These are phyloP conservation scores for Cupressus sempervirens DNA, from an alignment of 75 land plant genomes.

Conservation along the genomic window DNA sequence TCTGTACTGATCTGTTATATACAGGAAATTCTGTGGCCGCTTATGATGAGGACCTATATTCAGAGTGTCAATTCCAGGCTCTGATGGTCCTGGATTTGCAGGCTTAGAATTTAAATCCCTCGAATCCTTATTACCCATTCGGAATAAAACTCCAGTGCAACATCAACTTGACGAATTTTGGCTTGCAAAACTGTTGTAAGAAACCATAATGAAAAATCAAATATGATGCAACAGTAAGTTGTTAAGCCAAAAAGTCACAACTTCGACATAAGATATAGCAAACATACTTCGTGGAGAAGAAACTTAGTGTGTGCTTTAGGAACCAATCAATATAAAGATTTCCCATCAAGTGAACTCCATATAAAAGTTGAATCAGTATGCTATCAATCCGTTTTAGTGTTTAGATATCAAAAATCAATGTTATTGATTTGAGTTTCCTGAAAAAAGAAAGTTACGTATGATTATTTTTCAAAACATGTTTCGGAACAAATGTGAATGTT, in stretches of 20 bases:
- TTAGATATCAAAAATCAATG: background rate
- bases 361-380: background rate
- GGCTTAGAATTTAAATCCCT: background rate
- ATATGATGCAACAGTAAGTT: background rate
- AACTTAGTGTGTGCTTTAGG: background rate
- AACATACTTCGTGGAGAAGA: background rate
- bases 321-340: background rate
- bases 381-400: background rate
- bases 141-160: background rate
- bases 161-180: background rate
- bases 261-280: background rate
- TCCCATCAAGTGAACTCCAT: background rate
- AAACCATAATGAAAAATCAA: background rate
- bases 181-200: no score
- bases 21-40: background rate
- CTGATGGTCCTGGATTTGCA: background rate
- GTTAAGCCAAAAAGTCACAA: background rate
- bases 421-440: background rate
- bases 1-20: conserved; percentile 8
- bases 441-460: background rate
- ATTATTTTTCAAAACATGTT: background rate
- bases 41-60: background rate
- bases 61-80: background rate
- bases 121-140: conserved; percentile 8
- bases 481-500: background rate